Conservation (phyloP, 345 rosid species). For the Arabis alpina region DNA sequence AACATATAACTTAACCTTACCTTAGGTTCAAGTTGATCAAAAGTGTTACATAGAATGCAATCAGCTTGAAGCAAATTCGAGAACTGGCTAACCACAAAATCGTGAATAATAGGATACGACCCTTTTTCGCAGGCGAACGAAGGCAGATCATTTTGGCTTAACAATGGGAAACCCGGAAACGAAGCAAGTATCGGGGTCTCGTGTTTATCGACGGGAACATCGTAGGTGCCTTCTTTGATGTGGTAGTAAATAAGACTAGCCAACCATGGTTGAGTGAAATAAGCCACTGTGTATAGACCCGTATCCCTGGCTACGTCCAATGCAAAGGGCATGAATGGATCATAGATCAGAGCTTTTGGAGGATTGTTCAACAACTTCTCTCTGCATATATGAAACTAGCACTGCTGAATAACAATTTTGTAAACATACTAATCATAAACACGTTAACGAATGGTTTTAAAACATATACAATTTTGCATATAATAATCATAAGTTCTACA, state of each 20-base stretch:
- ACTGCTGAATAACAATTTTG: too few relatives aligned
- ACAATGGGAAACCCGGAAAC: slow-evolving; percentile 46
- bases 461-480: too few relatives aligned
- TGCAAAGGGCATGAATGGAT: slow-evolving; percentile 53
- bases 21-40: slow-evolving; percentile 55
- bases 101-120: slow-evolving; percentile 26
- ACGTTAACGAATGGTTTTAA: neutral
- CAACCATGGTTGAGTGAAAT: slow-evolving; percentile 47
- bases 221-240: slow-evolving; percentile 42
- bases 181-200: slow-evolving; percentile 25
- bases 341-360: slow-evolving; percentile 50
- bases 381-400: neutral
- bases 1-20: slow-evolving; percentile 28
- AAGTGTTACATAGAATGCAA: slow-evolving; percentile 54
- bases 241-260: slow-evolving; percentile 45
- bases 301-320: slow-evolving; percentile 45
- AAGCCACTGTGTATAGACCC: slow-evolving; percentile 39
- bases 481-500: too few relatives aligned
- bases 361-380: slow-evolving; percentile 35
- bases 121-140: slow-evolving; percentile 42
- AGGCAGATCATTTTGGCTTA: slow-evolving; percentile 50
- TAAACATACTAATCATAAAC: neutral
- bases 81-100: slow-evolving; percentile 35
- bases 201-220: slow-evolving; percentile 43
- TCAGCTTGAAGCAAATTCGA: slow-evolving; percentile 46